Base-by-base conservation (phyloP, 148 eudicot species). In the Camellia japonica region DNA sequence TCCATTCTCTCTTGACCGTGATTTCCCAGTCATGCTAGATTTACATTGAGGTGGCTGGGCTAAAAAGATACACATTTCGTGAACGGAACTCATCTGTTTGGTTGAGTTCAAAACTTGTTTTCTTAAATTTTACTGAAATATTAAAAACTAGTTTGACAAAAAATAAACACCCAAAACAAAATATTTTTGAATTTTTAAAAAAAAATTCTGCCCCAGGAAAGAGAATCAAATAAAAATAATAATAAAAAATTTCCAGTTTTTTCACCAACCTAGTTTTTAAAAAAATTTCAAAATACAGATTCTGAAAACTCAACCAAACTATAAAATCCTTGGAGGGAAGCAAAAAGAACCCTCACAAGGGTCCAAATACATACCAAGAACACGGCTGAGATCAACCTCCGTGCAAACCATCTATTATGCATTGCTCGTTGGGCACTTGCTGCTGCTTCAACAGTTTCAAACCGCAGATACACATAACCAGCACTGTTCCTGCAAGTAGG, bases 401-500 rank as follows among this genome's bases (percentile, higher is more conserved):
- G 94, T 75, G 98, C 98, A 84, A 95, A 95, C 98, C 98, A 95
- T 80, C 98, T 85, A 84, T 89, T 83, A 74, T 95, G 98, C 98
- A 95, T 91, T 77, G 90, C 93, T 58, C 78, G 87, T 82, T 93
- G 98, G 76, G 97, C 98, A 63, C 86, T 87, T 81, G 89, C 51
- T 43, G 98, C 94, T 62, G 82, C 96, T 83, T 90, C 98, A 76
- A 84, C 89, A 82, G 79, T 90, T 52, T 90, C 92, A 71, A 91
- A 95, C 78, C 94, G 91, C 74, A 95, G 75, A 87, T 93, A 95
- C 58, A 95, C 97, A 83, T 95, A 92, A 70, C 97, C 98, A 76
- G 98, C 90, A 77, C 93, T 94, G 76, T 92, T 89, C 87, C 97
- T 94, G 92, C 63, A 79, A 46, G 61, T 68, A 18, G 67, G 30